A percentile compares a stretch with the other conserved stretches of the same genome.
Evolutionary conservation across 2,329 filamentous ascomycete genomes (phyloP).

Genomic region (Metarhizium anisopliae): DNA sequence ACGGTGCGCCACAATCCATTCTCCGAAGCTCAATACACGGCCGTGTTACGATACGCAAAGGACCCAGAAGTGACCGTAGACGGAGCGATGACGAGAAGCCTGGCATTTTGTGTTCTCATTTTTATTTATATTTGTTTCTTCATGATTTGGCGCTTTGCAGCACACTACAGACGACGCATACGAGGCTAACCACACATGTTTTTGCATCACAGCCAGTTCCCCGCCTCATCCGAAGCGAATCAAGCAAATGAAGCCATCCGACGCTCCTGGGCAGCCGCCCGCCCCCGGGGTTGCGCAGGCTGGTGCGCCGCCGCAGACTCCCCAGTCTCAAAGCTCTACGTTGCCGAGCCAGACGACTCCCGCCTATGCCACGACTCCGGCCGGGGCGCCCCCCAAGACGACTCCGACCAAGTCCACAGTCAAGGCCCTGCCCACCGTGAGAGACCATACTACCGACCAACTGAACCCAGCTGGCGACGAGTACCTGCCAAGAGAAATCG

Average conservation of each 20-base stretch:
- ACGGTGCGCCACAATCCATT: constrained; percentile 6
- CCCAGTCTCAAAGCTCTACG: constrained; percentile 40
- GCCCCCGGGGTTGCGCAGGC: constrained; percentile 31
- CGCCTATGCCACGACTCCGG: constrained; percentile 28
- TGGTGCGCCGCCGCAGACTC: constrained; percentile 43
- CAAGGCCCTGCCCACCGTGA: constrained; percentile 89
- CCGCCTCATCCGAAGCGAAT: constrained; percentile 46
- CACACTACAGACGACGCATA: background rate
- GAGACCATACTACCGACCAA: constrained; percentile 96
- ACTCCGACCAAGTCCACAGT: constrained; percentile 76
- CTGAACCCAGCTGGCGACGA: constrained; percentile 84
- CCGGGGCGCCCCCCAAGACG: constrained; percentile 60
- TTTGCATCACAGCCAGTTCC: constrained; percentile 30
- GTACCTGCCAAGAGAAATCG: constrained; percentile 86
- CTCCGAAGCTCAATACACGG: constrained; percentile 1
- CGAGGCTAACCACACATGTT: background rate
- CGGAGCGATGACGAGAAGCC: background rate
- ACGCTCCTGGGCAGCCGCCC: constrained; percentile 46
- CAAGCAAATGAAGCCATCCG: constrained; percentile 54
- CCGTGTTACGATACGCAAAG: constrained; percentile 2
- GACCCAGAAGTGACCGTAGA: background rate
- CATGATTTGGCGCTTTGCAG: background rate
- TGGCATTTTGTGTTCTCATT: background rate
- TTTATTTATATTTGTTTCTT: background rate
- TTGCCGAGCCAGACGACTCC: constrained; percentile 33